Conservation (phyloP, 805 yeast genomes). For the Teunomyces panamensis region DNA sequence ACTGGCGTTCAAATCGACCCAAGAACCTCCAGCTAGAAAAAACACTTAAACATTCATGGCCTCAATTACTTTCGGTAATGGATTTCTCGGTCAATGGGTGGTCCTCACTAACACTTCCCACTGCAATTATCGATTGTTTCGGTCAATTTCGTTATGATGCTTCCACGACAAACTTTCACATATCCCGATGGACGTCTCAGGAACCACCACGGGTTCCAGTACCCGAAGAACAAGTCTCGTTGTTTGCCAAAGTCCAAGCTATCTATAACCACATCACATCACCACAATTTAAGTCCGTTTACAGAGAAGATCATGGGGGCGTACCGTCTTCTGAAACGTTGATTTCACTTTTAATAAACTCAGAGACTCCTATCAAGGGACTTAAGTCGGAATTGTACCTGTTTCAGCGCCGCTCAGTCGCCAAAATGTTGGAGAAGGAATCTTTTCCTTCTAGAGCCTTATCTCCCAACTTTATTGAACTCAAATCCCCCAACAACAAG, state of each 20-base stretch:
- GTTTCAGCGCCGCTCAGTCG: conserved; percentile 60
- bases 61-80: conserved; percentile 33
- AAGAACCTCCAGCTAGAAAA: conserved; percentile 24
- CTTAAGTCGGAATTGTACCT: conserved; percentile 50
- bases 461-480: conserved; percentile 33
- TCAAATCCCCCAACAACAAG: conserved; percentile 16
- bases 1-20: conserved; percentile 35
- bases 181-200: conserved; percentile 31
- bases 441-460: conserved; percentile 24
- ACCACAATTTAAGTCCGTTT: conserved; percentile 11
- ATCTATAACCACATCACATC: conserved; percentile 36
- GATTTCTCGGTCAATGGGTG: conserved; percentile 44
- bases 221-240: conserved; percentile 5
- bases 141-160: not conserved
- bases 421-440: conserved; percentile 59
- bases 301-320: not conserved
- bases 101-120: conserved; percentile 12
- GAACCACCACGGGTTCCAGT: conserved; percentile 4
- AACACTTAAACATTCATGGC: conserved; percentile 29
- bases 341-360: not conserved
- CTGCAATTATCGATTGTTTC: not conserved
- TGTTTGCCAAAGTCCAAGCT: conserved; percentile 19
- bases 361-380: conserved; percentile 27
- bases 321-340: not conserved
- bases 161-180: conserved; percentile 18